phyloP scores from a whole-genome alignment of 2,329 filamentous ascomycete genomes.

The Aspergillus pseudoterreus region DNA sequence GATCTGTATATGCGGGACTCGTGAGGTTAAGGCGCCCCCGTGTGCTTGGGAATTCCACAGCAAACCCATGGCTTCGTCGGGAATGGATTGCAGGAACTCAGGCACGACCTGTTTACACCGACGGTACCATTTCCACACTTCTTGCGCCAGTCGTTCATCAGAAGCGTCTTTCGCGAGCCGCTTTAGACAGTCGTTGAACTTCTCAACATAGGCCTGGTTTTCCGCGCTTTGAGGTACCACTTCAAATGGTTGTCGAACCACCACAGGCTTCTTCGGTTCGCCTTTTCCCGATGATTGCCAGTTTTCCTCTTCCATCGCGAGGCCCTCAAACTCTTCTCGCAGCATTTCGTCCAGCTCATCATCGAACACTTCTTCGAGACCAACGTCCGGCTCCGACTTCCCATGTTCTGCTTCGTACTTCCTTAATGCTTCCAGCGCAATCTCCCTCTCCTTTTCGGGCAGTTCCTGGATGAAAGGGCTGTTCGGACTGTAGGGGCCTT shows the following conservation, averaged over 20 bases:
- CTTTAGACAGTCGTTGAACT: slow-evolving; percentile 38
- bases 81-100: slow-evolving; percentile 53
- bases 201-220: slow-evolving; percentile 36
- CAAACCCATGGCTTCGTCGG: slow-evolving; percentile 58
- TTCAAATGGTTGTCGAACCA: slow-evolving; percentile 24
- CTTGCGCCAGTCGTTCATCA: slow-evolving; percentile 29
- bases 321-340: slow-evolving; percentile 34
- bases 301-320: slow-evolving; percentile 35
- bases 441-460: slow-evolving; percentile 38
- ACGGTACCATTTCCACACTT: slow-evolving; percentile 50
- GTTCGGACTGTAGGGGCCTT: slow-evolving; percentile 42
- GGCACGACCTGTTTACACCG: slow-evolving; percentile 47
- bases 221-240: slow-evolving; percentile 30
- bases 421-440: slow-evolving; percentile 40
- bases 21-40: slow-evolving; percentile 42
- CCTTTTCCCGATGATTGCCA: slow-evolving; percentile 27
- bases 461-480: slow-evolving; percentile 42
- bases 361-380: slow-evolving; percentile 38
- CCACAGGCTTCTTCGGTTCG: slow-evolving; percentile 12
- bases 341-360: slow-evolving; percentile 41
- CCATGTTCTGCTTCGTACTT: slow-evolving; percentile 39
- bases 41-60: slow-evolving; percentile 60
- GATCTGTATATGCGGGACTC: slow-evolving; percentile 57
- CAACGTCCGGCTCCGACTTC: slow-evolving; percentile 18
- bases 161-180: slow-evolving; percentile 25